Evolutionary conservation across 1,139 yeast species (phyloP), one percentile per base, ranked within the genome.

Genomic region (Insectozyma bohioensis): DNA sequence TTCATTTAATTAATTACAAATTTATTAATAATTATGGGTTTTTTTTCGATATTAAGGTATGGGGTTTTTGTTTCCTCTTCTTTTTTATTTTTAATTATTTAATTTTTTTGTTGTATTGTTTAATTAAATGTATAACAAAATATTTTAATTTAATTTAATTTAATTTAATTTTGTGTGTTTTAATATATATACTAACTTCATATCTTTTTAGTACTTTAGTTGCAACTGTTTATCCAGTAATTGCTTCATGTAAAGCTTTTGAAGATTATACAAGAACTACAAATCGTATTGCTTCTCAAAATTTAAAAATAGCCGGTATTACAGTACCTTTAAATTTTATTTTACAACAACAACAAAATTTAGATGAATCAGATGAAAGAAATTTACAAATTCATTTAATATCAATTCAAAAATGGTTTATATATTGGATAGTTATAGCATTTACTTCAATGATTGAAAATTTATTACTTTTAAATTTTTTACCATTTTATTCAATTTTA

Each of bases 401-500:
- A 14, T 52, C 66, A 10, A 52, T 75, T 25, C 75, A 76, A 35
- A 76, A 78, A 47, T 75, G 83, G 78, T 53, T 75, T 20, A 61
- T 73, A 12, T 80, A 77, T 48, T 80, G 86, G 86, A 56, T 76
- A 12, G 69, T 75, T 1, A 54, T 61, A 30, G 63, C 74, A 1
- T 41, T 63, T 6, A 48, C 64, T 20, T 56, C 54, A n/a, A 47
- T 54, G 13, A 45, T 52, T 11, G 76, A 63, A 43, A 43, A 53
- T 35, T 34, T 64, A 17, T 48, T 67, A 17, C 51, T 72, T 19
- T 37, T 63, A 13, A 47, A 56, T 26, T 40, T 67, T 16, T 30
- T 78, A 14, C 86, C 86, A 1, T 68, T 78, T 29, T 74, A 67
- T 45, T 50, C 68, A 2, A 39, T 76, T 10, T 11, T 67, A 12